phyloP scores from a whole-genome alignment of 345 rosid genomes.

The Punica granatum region DNA sequence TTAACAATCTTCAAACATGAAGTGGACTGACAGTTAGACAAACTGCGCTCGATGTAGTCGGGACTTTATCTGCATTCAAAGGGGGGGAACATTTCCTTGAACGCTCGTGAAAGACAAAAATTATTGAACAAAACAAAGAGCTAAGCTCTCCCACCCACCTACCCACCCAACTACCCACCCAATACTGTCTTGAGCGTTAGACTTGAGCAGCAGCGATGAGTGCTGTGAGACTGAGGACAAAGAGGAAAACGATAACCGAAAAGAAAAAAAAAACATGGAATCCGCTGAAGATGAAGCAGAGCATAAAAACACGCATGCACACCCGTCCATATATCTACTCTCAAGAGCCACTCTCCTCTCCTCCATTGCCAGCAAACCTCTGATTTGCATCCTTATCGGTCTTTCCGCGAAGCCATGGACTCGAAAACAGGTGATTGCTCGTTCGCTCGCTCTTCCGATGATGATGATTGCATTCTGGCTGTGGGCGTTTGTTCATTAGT shows the following conservation, averaged over 20 bases:
- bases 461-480: too few relatives aligned
- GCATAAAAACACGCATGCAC: neutral
- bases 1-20: neutral
- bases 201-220: neutral
- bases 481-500: neutral
- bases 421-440: slow-evolving; percentile 17
- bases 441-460: neutral
- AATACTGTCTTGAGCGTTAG: neutral
- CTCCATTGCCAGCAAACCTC: neutral
- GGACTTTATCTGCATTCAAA: too few relatives aligned
- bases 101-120: too few relatives aligned
- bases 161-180: too few relatives aligned
- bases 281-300: neutral
- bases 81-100: too few relatives aligned
- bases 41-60: too few relatives aligned
- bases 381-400: neutral
- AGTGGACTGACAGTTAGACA: too few relatives aligned
- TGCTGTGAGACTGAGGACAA: neutral
- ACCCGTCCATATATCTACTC: neutral
- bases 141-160: neutral
- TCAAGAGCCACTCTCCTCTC: neutral
- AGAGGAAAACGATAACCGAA: neutral
- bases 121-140: neutral
- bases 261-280: neutral
- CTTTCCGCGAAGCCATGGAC: neutral